Conservation (phyloP, 2,329 filamentous ascomycete genomes). For the Trichoderma sp. region DNA sequence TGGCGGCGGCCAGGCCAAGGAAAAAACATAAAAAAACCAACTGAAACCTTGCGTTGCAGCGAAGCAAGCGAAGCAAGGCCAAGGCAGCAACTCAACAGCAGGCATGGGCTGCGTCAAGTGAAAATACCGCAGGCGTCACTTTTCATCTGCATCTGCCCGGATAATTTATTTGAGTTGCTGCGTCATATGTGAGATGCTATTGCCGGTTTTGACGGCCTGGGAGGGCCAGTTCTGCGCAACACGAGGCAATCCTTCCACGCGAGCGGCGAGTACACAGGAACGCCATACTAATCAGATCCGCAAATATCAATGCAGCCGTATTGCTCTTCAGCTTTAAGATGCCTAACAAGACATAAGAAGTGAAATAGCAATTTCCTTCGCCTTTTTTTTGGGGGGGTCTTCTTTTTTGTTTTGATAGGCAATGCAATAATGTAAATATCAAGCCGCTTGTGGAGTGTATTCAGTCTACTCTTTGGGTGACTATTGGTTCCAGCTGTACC, state of each 20-base stretch:
- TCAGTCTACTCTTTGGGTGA: neutral
- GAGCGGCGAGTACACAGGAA: neutral
- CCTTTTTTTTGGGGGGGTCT: neutral
- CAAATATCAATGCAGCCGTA: neutral
- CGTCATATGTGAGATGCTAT: neutral
- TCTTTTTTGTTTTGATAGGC: neutral
- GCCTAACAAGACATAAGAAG: neutral
- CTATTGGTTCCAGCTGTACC: constrained; percentile 15
- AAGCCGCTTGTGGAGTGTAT: constrained; percentile 4
- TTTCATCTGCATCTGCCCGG: neutral
- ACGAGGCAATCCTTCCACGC: neutral
- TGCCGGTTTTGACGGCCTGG: neutral
- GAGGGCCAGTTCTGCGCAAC: neutral
- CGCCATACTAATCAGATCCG: neutral
- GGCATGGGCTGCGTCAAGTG: neutral
- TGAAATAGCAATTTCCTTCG: neutral
- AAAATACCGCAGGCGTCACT: constrained; percentile 1
- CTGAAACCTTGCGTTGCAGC: constrained; percentile 10
- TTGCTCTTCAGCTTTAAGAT: neutral
- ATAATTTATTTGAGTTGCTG: neutral
- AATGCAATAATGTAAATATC: neutral
- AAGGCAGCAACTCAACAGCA: neutral
- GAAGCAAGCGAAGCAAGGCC: neutral
- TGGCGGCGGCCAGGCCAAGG: neutral
- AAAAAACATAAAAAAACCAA: neutral